Conservation (phyloP, 2,329 filamentous ascomycete genomes). For the Periglandula ipomoeae region DNA sequence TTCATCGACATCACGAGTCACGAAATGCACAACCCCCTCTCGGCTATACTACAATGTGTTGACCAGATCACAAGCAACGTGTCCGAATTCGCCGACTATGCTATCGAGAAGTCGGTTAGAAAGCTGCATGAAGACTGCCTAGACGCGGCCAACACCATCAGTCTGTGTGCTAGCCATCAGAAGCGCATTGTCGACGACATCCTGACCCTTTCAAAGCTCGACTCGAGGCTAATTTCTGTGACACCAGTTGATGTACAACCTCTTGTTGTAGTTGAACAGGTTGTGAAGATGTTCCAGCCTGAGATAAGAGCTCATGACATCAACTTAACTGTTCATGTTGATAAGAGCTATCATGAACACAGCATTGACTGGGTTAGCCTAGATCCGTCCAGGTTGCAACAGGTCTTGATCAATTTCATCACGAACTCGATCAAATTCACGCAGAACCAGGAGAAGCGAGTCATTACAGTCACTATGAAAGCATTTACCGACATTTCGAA, state of each 20-base stretch:
- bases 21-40: conserved; percentile 68
- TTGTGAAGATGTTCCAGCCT: conserved; percentile 69
- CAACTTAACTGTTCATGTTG: conserved; percentile 56
- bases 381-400: conserved; percentile 64
- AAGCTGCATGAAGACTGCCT: conserved; percentile 45
- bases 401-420: conserved; percentile 68
- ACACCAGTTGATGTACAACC: conserved; percentile 63
- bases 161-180: conserved; percentile 68
- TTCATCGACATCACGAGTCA: conserved; percentile 67
- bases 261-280: conserved; percentile 52
- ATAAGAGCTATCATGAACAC: conserved; percentile 55
- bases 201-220: conserved; percentile 59
- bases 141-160: conserved; percentile 70
- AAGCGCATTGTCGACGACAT: conserved; percentile 64
- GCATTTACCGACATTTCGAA: conserved; percentile 45
- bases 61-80: conserved; percentile 56
- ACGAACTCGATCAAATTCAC: conserved; percentile 58
- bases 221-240: conserved; percentile 59
- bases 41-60: conserved; percentile 65
- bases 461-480: conserved; percentile 55
- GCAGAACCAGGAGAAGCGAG: conserved; percentile 46
- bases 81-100: conserved; percentile 23
- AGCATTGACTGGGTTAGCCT: conserved; percentile 63
- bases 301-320: conserved; percentile 65
- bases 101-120: conserved; percentile 31